phyloP scores from a whole-genome alignment of 352 stramenopile genomes.

The Paralagenidium karlingii region DNA sequence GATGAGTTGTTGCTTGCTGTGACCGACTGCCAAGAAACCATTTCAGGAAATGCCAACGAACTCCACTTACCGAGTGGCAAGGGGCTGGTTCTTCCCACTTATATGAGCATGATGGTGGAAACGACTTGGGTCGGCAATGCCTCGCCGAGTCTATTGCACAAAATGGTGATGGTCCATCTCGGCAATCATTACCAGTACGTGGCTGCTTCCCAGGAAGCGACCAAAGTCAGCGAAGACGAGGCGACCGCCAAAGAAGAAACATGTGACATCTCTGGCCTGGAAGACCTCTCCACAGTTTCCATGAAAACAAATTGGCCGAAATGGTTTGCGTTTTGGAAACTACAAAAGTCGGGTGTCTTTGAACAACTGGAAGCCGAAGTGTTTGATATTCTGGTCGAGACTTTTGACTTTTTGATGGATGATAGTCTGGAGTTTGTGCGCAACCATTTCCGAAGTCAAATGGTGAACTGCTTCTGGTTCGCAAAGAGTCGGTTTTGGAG shows the following conservation, averaged over 20 bases:
- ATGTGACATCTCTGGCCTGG: no score
- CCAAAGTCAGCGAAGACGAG: no score
- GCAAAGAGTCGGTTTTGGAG: slow-evolving; percentile 15
- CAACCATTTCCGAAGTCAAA: slow-evolving; percentile 15
- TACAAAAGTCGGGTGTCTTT: slow-evolving; percentile 12
- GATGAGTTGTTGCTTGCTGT: slow-evolving; percentile 23
- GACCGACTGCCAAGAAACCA: slow-evolving; percentile 8
- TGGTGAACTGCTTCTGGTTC: neutral
- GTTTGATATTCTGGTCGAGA: slow-evolving; percentile 19
- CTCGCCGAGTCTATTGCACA: slow-evolving; percentile 48
- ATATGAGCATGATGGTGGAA: slow-evolving; percentile 36
- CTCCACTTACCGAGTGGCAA: slow-evolving; percentile 27
- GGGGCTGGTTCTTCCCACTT: slow-evolving; percentile 14
- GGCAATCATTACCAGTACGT: no score
- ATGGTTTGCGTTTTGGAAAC: no score
- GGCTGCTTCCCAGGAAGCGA: no score
- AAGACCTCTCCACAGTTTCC: no score
- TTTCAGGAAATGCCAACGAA: slow-evolving; percentile 7
- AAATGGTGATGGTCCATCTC: no score
- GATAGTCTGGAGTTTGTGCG: slow-evolving; percentile 25
- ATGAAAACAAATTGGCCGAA: no score
- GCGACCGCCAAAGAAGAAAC: no score
- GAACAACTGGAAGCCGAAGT: slow-evolving; percentile 15
- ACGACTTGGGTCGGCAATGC: slow-evolving; percentile 24
- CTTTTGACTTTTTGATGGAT: slow-evolving; percentile 29